Conservation (phyloP, 768 basidiomycete species). For the Epithele typhae region DNA sequence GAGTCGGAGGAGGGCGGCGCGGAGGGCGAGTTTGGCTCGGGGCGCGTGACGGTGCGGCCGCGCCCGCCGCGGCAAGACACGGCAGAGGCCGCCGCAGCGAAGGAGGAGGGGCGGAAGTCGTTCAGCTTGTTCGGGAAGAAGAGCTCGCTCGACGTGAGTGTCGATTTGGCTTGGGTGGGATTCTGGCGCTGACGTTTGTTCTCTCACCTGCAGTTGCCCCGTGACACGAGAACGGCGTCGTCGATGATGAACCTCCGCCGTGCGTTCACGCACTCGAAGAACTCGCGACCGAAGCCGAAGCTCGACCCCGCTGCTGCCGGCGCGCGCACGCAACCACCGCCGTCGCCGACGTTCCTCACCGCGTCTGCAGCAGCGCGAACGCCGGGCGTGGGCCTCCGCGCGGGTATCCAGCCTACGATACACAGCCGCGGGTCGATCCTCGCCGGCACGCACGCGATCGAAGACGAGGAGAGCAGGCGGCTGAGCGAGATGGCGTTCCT, state of each 20-base stretch:
- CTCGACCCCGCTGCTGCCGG: slow-evolving; percentile 31
- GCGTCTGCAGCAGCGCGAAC: background rate
- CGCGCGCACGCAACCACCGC: slow-evolving; percentile 6
- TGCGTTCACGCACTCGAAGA: slow-evolving; percentile 30
- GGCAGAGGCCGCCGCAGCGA: slow-evolving; percentile 11
- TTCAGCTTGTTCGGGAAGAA: slow-evolving; percentile 21
- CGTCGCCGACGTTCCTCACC: slow-evolving; percentile 18
- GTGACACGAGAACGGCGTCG: slow-evolving; percentile 23
- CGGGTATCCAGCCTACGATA: slow-evolving; percentile 52
- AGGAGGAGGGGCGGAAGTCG: slow-evolving; percentile 27
- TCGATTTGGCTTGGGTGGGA: background rate
- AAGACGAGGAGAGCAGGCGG: slow-evolving; percentile 65
- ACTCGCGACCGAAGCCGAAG: slow-evolving; percentile 17
- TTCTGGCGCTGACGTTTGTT: background rate
- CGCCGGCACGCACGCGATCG: slow-evolving; percentile 46
- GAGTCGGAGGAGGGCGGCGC: slow-evolving; percentile 1
- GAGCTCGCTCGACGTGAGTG: slow-evolving; percentile 12
- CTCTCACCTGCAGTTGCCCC: background rate
- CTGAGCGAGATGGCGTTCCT: slow-evolving; percentile 69
- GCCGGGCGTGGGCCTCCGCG: slow-evolving; percentile 23
- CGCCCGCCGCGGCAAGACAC: slow-evolving; percentile 2
- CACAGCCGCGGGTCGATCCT: slow-evolving; percentile 57
- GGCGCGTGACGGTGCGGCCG: background rate
- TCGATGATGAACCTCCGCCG: slow-evolving; percentile 44
- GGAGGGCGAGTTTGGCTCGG: background rate